Conservation (phyloP, 1,284 basidiomycete genomes). For the Ceratobasidium papillatum region DNA sequence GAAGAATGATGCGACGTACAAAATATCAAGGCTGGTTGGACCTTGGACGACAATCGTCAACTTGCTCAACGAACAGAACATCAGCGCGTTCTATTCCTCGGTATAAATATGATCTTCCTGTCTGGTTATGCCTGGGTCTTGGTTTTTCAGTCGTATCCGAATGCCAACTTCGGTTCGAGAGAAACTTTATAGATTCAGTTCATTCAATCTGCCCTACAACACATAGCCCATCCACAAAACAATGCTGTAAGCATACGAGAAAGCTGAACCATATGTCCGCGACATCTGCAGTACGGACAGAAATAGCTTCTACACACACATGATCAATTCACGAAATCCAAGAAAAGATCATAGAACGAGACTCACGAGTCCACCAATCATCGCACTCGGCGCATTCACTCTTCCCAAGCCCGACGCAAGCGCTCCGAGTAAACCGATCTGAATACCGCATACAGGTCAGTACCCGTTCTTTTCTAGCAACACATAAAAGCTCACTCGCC, state of each 20-base stretch:
- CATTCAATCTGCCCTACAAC: conserved; percentile 16
- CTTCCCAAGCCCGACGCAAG: conserved; percentile 80
- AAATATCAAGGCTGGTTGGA: too few relatives aligned
- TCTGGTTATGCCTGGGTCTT: too few relatives aligned
- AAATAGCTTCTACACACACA: conserved; percentile 48
- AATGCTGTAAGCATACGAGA: not conserved
- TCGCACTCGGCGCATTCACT: conserved; percentile 78
- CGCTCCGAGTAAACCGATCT: conserved; percentile 87
- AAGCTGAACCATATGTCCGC: conserved; percentile 51
- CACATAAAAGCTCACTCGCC: conserved; percentile 51
- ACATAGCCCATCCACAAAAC: not conserved
- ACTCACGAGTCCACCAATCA: conserved; percentile 77
- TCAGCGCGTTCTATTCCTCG: too few relatives aligned
- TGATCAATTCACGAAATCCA: not conserved
- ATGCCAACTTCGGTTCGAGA: too few relatives aligned
- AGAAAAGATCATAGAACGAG: conserved; percentile 45
- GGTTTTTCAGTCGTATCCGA: too few relatives aligned
- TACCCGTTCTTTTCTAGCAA: conserved; percentile 17
- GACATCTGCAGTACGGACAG: conserved; percentile 53
- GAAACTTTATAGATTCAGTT: too few relatives aligned
- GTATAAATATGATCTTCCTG: too few relatives aligned
- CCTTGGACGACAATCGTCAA: too few relatives aligned
- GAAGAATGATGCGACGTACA: too few relatives aligned
- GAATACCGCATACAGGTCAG: conserved; percentile 66
- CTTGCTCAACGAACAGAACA: too few relatives aligned